Evolutionary conservation across 2,329 filamentous ascomycete genomes (phyloP).

Genomic region (Pseudonectria buxi): DNA sequence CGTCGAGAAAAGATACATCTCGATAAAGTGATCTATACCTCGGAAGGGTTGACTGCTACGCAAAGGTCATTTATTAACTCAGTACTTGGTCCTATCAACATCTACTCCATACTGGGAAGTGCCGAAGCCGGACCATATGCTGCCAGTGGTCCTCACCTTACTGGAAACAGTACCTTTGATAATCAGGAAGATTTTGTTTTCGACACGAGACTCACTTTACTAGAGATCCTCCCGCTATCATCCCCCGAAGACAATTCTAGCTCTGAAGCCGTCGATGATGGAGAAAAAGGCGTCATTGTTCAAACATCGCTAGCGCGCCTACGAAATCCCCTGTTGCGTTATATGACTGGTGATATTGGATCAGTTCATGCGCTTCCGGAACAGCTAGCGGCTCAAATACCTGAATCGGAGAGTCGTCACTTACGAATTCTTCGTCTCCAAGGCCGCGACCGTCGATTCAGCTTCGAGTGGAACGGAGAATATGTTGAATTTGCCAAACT

Average conservation of each 20-base stretch:
- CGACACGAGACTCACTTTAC: slow-evolving; percentile 28
- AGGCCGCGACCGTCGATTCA: slow-evolving; percentile 36
- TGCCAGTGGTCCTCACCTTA: slow-evolving; percentile 24
- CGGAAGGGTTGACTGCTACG: slow-evolving; percentile 28
- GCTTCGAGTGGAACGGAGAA: slow-evolving; percentile 34
- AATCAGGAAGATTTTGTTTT: slow-evolving; percentile 30
- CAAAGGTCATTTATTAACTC: slow-evolving; percentile 27
- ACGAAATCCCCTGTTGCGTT: slow-evolving; percentile 37
- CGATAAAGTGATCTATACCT: slow-evolving; percentile 39
- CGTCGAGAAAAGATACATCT: slow-evolving; percentile 22
- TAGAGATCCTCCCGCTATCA: slow-evolving; percentile 30
- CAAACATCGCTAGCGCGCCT: slow-evolving; percentile 36
- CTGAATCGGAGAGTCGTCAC: slow-evolving; percentile 16
- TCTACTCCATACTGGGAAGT: slow-evolving; percentile 36
- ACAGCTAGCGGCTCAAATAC: slow-evolving; percentile 7
- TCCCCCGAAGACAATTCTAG: slow-evolving; percentile 2
- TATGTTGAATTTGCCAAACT: slow-evolving; percentile 33
- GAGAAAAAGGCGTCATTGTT: slow-evolving; percentile 31
- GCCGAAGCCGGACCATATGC: slow-evolving; percentile 37
- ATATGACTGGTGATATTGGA: slow-evolving; percentile 35
- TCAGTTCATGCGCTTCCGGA: slow-evolving; percentile 31
- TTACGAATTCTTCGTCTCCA: slow-evolving; percentile 30
- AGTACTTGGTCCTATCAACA: slow-evolving; percentile 25
- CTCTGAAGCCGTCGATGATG: slow-evolving; percentile 18
- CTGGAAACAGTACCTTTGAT: slow-evolving; percentile 10